Evolutionary conservation across 495 filamentous ascomycete genomes (phyloP), one percentile per base, ranked within the genome.

Genomic region (Saxophila tyrrhenica): DNA sequence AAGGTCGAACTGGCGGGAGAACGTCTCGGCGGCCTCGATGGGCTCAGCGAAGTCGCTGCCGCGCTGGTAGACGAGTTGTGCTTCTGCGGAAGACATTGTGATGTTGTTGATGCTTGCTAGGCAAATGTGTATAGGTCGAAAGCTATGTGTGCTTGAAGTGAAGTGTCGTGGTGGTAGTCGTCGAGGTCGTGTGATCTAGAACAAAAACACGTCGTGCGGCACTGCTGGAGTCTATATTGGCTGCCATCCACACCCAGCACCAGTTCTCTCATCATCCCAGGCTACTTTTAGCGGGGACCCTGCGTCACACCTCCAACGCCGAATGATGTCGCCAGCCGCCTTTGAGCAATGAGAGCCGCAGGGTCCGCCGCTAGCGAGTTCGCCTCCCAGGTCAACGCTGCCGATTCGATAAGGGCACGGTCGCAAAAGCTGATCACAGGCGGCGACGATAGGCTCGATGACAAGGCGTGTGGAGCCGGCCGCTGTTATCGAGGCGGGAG

Each of bases 1-100:
- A 3, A 65, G 38, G 45, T 62, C 62, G 48, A 50, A 67, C 32
- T 64, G 56, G 21, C 62, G 59, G n/a, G 57, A 49, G 55, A 67
- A 70, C 43, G 62, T 62, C 42, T 68, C 59, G 32, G 65, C 62
- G 21, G 61, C 55, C 15, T 55, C 53, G 50, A 60, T 58, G 19
- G 63, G 63, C 32, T 63, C 57, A 20, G 58, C 56, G 51, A 57
- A 64, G 41, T 50, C 21, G 10, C 38, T 17, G 0, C 47, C 54
- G 9, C 57, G 48, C 17, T 63, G 39, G 59, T 62, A 69, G 39
- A 62, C 64, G 54, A 46, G 47, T 51, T 61, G 58, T 8, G 52
- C 48, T 35, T 60, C 39, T 21, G 58, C 48, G 54, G 58, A 57
- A 46, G 52, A 56, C 54, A 61, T 61, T 42, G 35, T 52, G 47